Base-by-base conservation (phyloP, 306 rosid species). In the Trifolium subterraneum region DNA sequence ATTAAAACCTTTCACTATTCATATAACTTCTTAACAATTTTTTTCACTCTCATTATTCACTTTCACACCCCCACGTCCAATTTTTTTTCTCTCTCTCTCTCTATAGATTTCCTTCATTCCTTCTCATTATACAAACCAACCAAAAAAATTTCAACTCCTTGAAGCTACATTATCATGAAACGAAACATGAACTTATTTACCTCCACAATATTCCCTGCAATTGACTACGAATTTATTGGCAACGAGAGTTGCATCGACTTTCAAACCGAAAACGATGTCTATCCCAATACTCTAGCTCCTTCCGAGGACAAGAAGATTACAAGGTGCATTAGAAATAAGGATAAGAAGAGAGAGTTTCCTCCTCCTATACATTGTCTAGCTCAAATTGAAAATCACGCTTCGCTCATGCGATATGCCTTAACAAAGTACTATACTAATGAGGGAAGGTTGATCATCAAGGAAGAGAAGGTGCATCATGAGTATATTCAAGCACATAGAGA, bases 341-440 rank as follows among this genome's bases (percentile, higher is more conserved):
- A 60, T 0, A n/a, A 60, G 13, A 60, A 54, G 62, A 65, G 12
- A 68, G 87, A 63, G 79, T 75, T 87, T n/a, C 98, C 97, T 25
- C 98, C 97, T 0, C 96, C 96, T 8, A 77, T 93, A 7, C 85
- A 87, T 0, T 35, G 60, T 39, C 74, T 92, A 42, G 96, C 89
- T 4, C 83, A 87, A 5, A 88, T 94, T 0, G 84, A 83, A 75
- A 92, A 90, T 71, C 78, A 84, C 10, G 81, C 72, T 8, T 80
- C 87, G 0, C 91, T 82, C 50, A 87, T 88, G 91, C 92, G 96
- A 2, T 92, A 93, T 94, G 81, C 83, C 3, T 70, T 90, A 72
- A 86, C 70, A 39, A 81, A 95, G 38, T 81, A 84, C 62, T 86
- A 86, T 72, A 89, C 97, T 0, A 59, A 47, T 12, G 97, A 90